Evolutionary conservation across 2,329 filamentous ascomycete genomes (phyloP).

Genomic region (Alternaria arbusti): DNA sequence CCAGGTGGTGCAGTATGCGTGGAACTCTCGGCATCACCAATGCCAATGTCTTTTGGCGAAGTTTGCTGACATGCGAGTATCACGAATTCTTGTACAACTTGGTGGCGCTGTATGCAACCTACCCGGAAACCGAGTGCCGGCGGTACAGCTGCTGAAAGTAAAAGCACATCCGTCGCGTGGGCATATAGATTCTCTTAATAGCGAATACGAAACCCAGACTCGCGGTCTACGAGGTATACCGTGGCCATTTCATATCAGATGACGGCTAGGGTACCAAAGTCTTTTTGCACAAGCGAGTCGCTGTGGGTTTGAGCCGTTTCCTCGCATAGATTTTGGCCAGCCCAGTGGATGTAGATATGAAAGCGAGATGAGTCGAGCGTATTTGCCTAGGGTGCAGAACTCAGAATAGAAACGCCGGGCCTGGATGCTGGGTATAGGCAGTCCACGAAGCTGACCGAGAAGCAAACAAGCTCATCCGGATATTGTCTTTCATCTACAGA

Average conservation of each 20-base stretch:
- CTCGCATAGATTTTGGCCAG: constrained; percentile 22
- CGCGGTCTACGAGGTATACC: not conserved
- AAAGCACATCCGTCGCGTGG: constrained; percentile 1
- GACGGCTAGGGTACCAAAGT: constrained; percentile 10
- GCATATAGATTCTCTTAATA: constrained; percentile 1
- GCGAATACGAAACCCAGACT: constrained; percentile 7
- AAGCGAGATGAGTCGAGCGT: constrained; percentile 38
- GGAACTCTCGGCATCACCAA: not conserved
- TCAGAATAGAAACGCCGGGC: constrained; percentile 41
- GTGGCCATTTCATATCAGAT: constrained; percentile 16
- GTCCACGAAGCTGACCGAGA: constrained; percentile 4
- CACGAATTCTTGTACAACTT: not conserved
- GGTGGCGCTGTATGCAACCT: constrained; percentile 1
- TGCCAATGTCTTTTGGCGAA: not conserved
- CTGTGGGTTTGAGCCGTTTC: constrained; percentile 18
- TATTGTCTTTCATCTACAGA: constrained; percentile 33
- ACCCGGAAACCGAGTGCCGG: constrained; percentile 12
- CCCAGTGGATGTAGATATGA: constrained; percentile 34
- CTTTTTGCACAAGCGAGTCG: constrained; percentile 9
- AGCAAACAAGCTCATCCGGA: constrained; percentile 18
- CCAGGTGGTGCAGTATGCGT: not conserved
- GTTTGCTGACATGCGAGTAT: not conserved
- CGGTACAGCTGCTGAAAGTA: not conserved
- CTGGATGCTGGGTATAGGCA: constrained; percentile 21
- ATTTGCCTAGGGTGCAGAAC: constrained; percentile 33